Percentiles rank a stretch among this genome's conserved stretches.
Evolutionary conservation across 768 basidiomycete species (phyloP).

Genomic region (Tylopilus rubrobrunneus): DNA sequence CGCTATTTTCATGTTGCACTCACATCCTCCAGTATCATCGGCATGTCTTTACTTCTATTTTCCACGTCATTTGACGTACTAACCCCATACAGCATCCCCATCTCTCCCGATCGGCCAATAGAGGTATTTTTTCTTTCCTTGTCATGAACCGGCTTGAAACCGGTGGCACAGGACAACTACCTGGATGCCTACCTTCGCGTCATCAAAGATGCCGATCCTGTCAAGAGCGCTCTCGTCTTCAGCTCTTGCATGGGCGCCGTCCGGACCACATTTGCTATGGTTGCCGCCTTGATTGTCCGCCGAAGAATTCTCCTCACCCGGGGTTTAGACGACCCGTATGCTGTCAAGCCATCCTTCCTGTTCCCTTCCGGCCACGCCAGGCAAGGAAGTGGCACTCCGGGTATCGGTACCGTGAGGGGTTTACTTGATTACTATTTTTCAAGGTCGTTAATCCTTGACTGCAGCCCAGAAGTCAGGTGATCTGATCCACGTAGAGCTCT

Average conservation of each 20-base stretch:
- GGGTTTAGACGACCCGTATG: slow-evolving; percentile 79
- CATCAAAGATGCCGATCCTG: slow-evolving; percentile 75
- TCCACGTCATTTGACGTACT: slow-evolving; percentile 1
- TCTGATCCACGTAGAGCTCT: neutral
- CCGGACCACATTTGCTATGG: slow-evolving; percentile 95
- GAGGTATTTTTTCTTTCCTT: slow-evolving; percentile 49
- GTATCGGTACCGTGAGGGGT: slow-evolving; percentile 46
- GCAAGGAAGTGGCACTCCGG: slow-evolving; percentile 31
- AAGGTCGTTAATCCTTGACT: slow-evolving; percentile 4
- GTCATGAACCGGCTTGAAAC: neutral
- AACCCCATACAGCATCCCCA: slow-evolving; percentile 66
- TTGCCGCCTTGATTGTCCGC: slow-evolving; percentile 83
- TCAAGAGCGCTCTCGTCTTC: slow-evolving; percentile 81
- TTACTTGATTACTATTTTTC: neutral
- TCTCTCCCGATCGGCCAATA: slow-evolving; percentile 87
- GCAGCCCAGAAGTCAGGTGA: slow-evolving; percentile 30
- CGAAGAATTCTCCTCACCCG: slow-evolving; percentile 63
- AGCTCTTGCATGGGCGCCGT: slow-evolving; percentile 98
- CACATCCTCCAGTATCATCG: slow-evolving; percentile 61
- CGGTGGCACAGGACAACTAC: slow-evolving; percentile 71
- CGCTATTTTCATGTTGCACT: slow-evolving; percentile 5
- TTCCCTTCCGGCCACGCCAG: slow-evolving; percentile 9
- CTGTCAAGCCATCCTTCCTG: slow-evolving; percentile 31
- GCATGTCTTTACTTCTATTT: slow-evolving; percentile 33
- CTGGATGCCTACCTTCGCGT: slow-evolving; percentile 89